Percentiles rank a stretch among this genome's conserved stretches.
These are phyloP conservation scores for Torulaspora delbrueckii DNA, from an alignment of 805 yeast species.

Conservation along the genomic window DNA sequence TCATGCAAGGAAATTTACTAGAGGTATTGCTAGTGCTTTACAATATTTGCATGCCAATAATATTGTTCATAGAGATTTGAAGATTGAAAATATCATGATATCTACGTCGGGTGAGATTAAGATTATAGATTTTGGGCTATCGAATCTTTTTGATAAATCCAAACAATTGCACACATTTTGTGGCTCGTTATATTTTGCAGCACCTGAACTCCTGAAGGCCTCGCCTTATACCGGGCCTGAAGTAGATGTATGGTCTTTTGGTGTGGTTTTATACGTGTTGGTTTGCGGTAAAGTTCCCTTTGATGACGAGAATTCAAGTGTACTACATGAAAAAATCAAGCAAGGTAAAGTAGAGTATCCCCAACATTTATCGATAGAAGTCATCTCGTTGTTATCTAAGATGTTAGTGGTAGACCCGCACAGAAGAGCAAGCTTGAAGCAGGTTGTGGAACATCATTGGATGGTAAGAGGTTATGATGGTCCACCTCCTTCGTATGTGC, in stretches of 20 bases:
- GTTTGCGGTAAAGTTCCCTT: constrained; percentile 98
- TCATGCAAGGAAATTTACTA: constrained; percentile 89
- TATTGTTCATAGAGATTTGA: constrained; percentile 93
- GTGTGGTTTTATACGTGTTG: constrained; percentile 88
- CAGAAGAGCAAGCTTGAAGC: constrained; percentile 71
- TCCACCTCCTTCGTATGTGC: constrained; percentile 65
- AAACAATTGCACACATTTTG: constrained; percentile 85
- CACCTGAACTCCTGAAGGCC: constrained; percentile 92
- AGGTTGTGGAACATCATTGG: constrained; percentile 90
- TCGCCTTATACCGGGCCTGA: constrained; percentile 94
- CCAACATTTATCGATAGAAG: constrained; percentile 68
- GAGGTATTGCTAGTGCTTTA: constrained; percentile 90
- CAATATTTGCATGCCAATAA: constrained; percentile 92
- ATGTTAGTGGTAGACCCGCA: constrained; percentile 90
- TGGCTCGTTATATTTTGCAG: constrained; percentile 96
- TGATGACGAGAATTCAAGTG: constrained; percentile 90
- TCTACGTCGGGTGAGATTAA: constrained; percentile 90
- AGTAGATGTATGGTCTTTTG: constrained; percentile 97
- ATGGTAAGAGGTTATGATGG: constrained; percentile 83
- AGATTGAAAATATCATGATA: constrained; percentile 93
- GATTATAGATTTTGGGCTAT: constrained; percentile 92
- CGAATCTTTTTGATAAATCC: constrained; percentile 73
- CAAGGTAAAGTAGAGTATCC: constrained; percentile 92
- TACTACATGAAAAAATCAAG: constrained; percentile 88
- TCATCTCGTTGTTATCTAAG: constrained; percentile 70